Conservation (phyloP, 2,329 filamentous ascomycete genomes). For the Xylariaceae sp. region DNA sequence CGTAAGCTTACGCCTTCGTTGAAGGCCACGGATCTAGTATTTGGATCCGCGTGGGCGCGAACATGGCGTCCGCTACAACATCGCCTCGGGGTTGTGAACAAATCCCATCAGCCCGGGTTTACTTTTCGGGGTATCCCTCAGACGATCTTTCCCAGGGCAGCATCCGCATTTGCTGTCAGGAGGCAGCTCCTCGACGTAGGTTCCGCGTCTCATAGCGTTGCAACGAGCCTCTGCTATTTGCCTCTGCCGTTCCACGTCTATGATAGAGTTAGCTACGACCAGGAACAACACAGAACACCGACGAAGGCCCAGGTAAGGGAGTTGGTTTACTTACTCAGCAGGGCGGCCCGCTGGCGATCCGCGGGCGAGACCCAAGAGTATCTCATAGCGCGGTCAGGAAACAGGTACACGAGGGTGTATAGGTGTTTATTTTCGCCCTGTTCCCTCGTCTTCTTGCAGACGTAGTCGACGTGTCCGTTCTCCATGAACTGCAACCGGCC, state of each 20-base stretch:
- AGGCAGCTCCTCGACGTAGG: slow-evolving; percentile 22
- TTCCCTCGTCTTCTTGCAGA: slow-evolving; percentile 21
- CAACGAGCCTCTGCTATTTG: slow-evolving; percentile 18
- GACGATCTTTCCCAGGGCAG: slow-evolving; percentile 24
- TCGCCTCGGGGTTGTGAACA: too few species aligned
- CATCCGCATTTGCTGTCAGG: slow-evolving; percentile 23
- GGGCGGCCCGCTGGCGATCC: slow-evolving; percentile 34
- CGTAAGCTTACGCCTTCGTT: too few species aligned
- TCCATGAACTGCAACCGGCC: slow-evolving; percentile 21
- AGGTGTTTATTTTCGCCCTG: slow-evolving; percentile 26
- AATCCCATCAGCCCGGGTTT: not conserved
- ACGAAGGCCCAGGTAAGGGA: not conserved
- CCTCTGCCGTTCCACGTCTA: slow-evolving; percentile 20
- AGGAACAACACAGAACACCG: not conserved
- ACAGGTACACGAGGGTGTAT: slow-evolving; percentile 35
- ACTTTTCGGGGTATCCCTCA: slow-evolving; percentile 16
- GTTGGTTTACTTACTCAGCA: slow-evolving; percentile 36
- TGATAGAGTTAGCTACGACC: not conserved
- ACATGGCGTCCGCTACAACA: too few species aligned
- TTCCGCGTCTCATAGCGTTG: slow-evolving; percentile 17
- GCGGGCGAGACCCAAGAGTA: slow-evolving; percentile 42
- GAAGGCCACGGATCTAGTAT: too few species aligned
- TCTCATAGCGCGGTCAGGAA: slow-evolving; percentile 42
- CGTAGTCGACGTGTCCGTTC: slow-evolving; percentile 26
- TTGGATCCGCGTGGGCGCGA: too few species aligned